These are phyloP conservation scores for Spergularia azorica DNA, from an alignment of 179 eudicot genomes.

Conservation along the genomic window DNA sequence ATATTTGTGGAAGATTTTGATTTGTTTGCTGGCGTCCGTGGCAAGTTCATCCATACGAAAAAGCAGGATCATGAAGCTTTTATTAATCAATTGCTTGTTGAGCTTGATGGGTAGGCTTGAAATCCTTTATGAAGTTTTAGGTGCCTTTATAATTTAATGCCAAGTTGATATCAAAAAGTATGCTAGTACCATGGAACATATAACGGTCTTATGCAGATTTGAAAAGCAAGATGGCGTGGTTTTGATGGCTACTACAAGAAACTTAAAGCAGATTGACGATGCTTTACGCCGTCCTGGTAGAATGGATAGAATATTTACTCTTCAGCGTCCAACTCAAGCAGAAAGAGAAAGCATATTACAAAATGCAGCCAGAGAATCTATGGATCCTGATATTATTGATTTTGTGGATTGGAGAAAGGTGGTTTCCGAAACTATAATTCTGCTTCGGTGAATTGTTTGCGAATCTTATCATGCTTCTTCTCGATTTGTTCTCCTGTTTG, in stretches of 20 bases:
- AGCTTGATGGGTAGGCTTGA: constrained; percentile 81
- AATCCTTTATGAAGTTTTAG: background rate
- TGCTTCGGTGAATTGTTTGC: background rate
- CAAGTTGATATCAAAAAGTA: background rate
- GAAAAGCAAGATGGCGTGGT: constrained; percentile 98
- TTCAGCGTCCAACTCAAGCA: constrained; percentile 75
- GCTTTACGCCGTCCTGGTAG: constrained; percentile 96
- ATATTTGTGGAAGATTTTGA: constrained; percentile 95
- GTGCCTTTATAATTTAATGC: background rate
- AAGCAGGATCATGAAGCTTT: constrained; percentile 97
- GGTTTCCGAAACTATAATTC: constrained; percentile 5
- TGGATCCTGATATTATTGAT: constrained; percentile 80
- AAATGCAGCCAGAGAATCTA: constrained; percentile 68
- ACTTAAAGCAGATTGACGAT: constrained; percentile 74
- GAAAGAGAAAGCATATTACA: constrained; percentile 83
- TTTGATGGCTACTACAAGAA: constrained; percentile 91
- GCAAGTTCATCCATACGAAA: constrained; percentile 80
- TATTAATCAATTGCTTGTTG: constrained; percentile 95
- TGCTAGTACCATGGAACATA: background rate
- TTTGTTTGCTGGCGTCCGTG: constrained; percentile 92
- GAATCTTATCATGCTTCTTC: background rate
- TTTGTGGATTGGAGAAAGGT: constrained; percentile 94
- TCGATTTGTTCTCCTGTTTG: constrained; percentile 4
- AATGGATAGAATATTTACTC: constrained; percentile 91
- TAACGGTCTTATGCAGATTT: constrained; percentile 52